These are phyloP conservation scores for Naematelia encephala DNA, from an alignment of 768 basidiomycete genomes.

Conservation along the genomic window DNA sequence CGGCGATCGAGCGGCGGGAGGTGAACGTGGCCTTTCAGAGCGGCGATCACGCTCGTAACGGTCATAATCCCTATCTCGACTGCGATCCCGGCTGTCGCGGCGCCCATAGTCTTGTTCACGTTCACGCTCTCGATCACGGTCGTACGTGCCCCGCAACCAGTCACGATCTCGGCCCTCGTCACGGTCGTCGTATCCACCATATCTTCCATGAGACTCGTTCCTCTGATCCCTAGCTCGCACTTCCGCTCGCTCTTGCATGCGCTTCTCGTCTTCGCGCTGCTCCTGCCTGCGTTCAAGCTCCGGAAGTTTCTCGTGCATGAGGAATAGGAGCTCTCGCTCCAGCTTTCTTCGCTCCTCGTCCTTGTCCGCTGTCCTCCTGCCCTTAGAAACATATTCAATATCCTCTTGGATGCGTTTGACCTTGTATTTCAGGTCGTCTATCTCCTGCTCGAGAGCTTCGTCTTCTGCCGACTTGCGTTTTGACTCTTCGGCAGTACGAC, in stretches of 20 bases:
- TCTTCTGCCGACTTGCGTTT: conserved; percentile 69
- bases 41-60: conserved; percentile 11
- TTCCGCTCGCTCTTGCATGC: conserved; percentile 75
- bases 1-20: conserved; percentile 33
- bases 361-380: conserved; percentile 66
- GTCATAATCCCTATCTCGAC: conserved; percentile 37
- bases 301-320: conserved; percentile 88
- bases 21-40: conserved; percentile 28
- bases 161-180: conserved; percentile 35
- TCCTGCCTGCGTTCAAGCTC: conserved; percentile 82
- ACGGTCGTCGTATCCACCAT: conserved; percentile 40
- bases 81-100: conserved; percentile 50
- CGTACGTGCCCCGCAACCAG: conserved; percentile 39
- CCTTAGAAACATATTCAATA: conserved; percentile 76
- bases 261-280: conserved; percentile 69
- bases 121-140: conserved; percentile 53
- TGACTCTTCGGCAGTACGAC: conserved; percentile 65
- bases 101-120: conserved; percentile 53
- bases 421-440: conserved; percentile 77
- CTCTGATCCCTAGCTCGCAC: conserved; percentile 72
- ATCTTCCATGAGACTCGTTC: conserved; percentile 64
- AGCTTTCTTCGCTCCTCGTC: conserved; percentile 81
- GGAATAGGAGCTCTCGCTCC: conserved; percentile 76
- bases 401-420: conserved; percentile 87
- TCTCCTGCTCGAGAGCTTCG: conserved; percentile 83